Evolutionary conservation across 441 rosid species (phyloP), one percentile per base, ranked within the genome.

Genomic region (Lagerstroemia fauriei): DNA sequence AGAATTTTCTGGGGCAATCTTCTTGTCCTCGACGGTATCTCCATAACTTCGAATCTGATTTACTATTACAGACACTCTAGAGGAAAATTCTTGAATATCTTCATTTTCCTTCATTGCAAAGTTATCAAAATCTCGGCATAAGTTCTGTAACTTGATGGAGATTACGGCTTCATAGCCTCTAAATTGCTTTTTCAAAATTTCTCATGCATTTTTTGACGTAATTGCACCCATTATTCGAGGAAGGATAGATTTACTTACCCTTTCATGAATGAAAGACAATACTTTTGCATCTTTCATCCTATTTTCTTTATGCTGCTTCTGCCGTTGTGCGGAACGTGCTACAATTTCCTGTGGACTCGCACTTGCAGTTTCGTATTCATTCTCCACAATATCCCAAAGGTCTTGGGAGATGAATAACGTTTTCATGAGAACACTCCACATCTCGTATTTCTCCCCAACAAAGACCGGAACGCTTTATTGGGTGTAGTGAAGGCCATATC

Each of bases 341-440:
- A 46, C 74, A 31, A 31, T 70, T 32, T 31, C 74, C 74, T 70
- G 46, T 8, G 17, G 11, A 31, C 46, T 70, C 1, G 46, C 46
- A 70, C 18, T 32, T 14, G 17, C 18, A 4, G 17, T 70, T 70
- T 73, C 56, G 29, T 38, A 73, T 13, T 29, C n/a, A 12, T 73
- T 41, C 51, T 73, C 77, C 25, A 73, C 51, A 25, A 73, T 73
- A 5, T 73, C 77, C 77, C 77, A 73, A 1, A 73, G 25, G n/a
- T 73, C 77, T 24, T 16, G n/a, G 25, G 77, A 73, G 51, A 41
- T 73, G 29, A 73, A 73, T 44, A 73, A 47, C 27, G 51, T 44
- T 10, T 41, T 73, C 77, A 73, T 73, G 7, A 38, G 17, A 7
- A 27, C 22, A 27, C 77, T 73, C 77, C 1, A 73, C 18, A 38